Evolutionary conservation across 352 stramenopile genomes (phyloP).

Genomic region (Pilasporangium apinafurcum): DNA sequence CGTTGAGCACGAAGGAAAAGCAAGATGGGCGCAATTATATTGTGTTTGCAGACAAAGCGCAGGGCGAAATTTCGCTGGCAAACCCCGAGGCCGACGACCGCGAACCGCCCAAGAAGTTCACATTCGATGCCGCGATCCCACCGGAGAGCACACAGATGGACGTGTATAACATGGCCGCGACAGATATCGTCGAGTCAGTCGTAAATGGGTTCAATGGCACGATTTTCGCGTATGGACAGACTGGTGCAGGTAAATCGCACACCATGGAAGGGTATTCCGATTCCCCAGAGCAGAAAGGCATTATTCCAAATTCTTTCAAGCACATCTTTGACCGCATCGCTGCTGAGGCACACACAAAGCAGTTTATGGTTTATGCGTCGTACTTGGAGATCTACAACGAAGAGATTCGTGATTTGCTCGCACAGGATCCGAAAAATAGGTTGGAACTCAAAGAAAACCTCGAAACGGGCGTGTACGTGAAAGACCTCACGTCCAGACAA

Average conservation of each 20-base stretch:
- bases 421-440: slow-evolving; percentile 76
- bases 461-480: slow-evolving; percentile 94
- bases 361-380: slow-evolving; percentile 92
- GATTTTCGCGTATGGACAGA: slow-evolving; percentile 4
- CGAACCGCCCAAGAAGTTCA: slow-evolving; percentile 91
- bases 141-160: slow-evolving; percentile 75
- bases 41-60: slow-evolving; percentile 68
- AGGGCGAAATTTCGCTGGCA: slow-evolving; percentile 80
- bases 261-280: slow-evolving; percentile 91
- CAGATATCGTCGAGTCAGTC: slow-evolving; percentile 85
- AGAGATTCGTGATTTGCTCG: slow-evolving; percentile 94
- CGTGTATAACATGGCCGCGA: slow-evolving; percentile 89
- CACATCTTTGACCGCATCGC: slow-evolving; percentile 95
- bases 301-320: slow-evolving; percentile 95
- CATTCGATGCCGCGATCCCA: slow-evolving; percentile 93
- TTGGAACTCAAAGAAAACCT: slow-evolving; percentile 93
- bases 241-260: slow-evolving; percentile 73
- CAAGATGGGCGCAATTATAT: slow-evolving; percentile 84
- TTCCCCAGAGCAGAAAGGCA: slow-evolving; percentile 83
- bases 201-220: slow-evolving; percentile 9
- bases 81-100: slow-evolving; percentile 73
- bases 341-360: slow-evolving; percentile 65
- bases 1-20: slow-evolving; percentile 90
- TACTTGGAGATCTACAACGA: slow-evolving; percentile 99
- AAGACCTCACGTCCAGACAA: slow-evolving; percentile 85